Conservation (phyloP, 2,329 filamentous ascomycete genomes). For the Colletotrichum orchidophilum region DNA sequence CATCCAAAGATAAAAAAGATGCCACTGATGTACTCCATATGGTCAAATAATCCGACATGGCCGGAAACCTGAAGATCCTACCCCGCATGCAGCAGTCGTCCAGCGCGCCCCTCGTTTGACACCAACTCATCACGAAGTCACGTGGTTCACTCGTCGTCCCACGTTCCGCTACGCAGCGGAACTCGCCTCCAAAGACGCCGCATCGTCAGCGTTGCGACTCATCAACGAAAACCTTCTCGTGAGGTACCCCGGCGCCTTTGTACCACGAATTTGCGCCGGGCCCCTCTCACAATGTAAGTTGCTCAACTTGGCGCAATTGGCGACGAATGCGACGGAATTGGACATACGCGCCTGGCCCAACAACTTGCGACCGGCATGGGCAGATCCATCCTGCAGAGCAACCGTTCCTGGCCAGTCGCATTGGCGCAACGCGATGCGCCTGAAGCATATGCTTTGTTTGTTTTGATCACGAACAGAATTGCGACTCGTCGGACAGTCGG, state of each 20-base stretch:
- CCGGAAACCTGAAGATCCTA: neutral
- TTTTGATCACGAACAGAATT: conserved; percentile 18
- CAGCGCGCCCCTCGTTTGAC: neutral
- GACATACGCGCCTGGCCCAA: conserved; percentile 28
- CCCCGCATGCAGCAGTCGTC: neutral
- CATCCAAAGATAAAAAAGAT: neutral
- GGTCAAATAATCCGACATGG: too few species aligned
- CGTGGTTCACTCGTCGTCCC: neutral
- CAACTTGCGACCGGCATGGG: conserved; percentile 17
- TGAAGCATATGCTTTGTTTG: conserved; percentile 27
- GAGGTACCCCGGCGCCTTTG: neutral
- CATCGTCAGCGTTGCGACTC: conserved; percentile 23
- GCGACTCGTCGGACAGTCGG: conserved; percentile 15
- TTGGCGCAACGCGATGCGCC: conserved; percentile 30
- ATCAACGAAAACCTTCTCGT: neutral
- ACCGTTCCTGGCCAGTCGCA: conserved; percentile 30
- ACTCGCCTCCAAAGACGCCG: neutral
- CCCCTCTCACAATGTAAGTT: neutral
- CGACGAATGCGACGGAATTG: conserved; percentile 20
- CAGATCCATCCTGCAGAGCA: conserved; percentile 15
- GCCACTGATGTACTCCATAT: neutral
- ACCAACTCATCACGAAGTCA: conserved; percentile 14
- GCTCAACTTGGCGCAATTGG: conserved; percentile 2
- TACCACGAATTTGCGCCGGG: neutral
- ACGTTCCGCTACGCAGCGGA: neutral